Percentiles rank a stretch among this genome's conserved stretches.
phyloP scores from a whole-genome alignment of 2,329 filamentous ascomycete species.

The Gnomoniopsis smithogilvyi region DNA sequence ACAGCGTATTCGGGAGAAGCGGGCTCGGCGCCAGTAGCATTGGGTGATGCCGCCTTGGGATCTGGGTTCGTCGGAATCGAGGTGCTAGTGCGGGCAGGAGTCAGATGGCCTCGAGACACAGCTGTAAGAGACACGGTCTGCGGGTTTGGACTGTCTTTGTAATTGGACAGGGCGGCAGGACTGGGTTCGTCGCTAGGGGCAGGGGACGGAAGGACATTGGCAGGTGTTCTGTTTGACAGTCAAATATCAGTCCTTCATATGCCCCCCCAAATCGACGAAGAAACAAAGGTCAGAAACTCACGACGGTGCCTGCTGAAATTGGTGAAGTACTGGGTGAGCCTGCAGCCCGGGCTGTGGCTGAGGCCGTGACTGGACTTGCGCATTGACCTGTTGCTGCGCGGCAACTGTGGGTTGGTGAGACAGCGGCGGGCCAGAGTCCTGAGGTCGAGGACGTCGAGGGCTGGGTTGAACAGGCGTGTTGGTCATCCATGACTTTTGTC shows the following conservation, averaged over 20 bases:
- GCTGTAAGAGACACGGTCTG: slow-evolving; percentile 23
- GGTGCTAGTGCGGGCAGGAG: not conserved
- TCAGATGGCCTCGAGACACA: slow-evolving; percentile 6
- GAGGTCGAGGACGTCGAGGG: not conserved
- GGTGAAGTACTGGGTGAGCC: not conserved
- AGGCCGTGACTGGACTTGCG: too few relatives aligned
- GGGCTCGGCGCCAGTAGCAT: not conserved
- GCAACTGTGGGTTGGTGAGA: not conserved
- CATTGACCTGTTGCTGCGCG: not conserved
- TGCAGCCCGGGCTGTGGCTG: slow-evolving; percentile 2
- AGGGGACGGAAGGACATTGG: slow-evolving; percentile 54
- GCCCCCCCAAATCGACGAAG: not conserved
- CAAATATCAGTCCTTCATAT: not conserved
- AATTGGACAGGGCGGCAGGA: slow-evolving; percentile 35
- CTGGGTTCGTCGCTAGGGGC: slow-evolving; percentile 60
- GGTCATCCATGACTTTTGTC: slow-evolving; percentile 28
- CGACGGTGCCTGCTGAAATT: not conserved
- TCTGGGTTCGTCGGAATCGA: not conserved
- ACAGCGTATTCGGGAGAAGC: not conserved
- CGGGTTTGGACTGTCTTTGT: slow-evolving; percentile 32
- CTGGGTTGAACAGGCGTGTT: slow-evolving; percentile 15
- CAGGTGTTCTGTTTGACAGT: slow-evolving; percentile 14
- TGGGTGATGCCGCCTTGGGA: not conserved
- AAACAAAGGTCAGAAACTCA: not conserved
- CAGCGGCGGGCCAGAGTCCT: not conserved